Percentiles rank a stretch among this genome's conserved stretches.
Conservation (phyloP, 1,284 basidiomycete species). For the Wallemia hederae region DNA sequence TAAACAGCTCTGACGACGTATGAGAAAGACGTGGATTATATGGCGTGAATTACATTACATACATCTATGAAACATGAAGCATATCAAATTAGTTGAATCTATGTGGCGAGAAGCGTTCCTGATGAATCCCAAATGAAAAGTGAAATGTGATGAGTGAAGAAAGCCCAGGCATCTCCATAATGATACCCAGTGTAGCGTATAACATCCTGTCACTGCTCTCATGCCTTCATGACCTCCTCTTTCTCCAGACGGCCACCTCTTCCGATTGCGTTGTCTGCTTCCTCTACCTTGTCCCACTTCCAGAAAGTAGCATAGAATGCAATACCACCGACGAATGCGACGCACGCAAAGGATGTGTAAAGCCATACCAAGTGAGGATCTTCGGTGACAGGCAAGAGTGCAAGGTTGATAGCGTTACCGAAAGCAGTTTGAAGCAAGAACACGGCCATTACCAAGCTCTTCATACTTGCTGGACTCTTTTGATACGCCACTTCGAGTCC, state of each 20-base stretch:
- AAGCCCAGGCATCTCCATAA: too few species aligned
- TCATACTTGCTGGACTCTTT: slow-evolving; percentile 54
- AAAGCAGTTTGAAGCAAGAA: slow-evolving; percentile 42
- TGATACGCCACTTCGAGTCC: slow-evolving; percentile 58
- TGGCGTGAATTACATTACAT: too few species aligned
- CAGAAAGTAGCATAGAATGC: slow-evolving; percentile 33
- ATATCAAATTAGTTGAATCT: too few species aligned
- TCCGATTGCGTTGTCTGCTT: slow-evolving; percentile 10
- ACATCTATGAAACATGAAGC: too few species aligned
- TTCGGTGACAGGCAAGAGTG: slow-evolving; percentile 23
- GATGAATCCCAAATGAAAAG: too few species aligned
- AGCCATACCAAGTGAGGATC: slow-evolving; percentile 24
- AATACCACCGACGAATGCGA: slow-evolving; percentile 22
- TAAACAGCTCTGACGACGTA: too few species aligned
- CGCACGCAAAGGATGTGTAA: slow-evolving; percentile 23
- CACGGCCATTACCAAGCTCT: slow-evolving; percentile 39
- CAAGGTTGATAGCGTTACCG: slow-evolving; percentile 20
- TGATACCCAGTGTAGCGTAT: too few species aligned
- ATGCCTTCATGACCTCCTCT: neutral
- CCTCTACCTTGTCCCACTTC: slow-evolving; percentile 30
- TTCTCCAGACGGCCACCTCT: neutral
- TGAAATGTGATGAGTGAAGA: too few species aligned
- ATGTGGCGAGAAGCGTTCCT: too few species aligned
- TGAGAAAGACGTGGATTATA: too few species aligned
- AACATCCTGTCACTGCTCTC: too few species aligned